These are phyloP conservation scores for Pestalotiopsis sp. DNA, from an alignment of 2,329 filamentous ascomycete species.

Conservation along the genomic window DNA sequence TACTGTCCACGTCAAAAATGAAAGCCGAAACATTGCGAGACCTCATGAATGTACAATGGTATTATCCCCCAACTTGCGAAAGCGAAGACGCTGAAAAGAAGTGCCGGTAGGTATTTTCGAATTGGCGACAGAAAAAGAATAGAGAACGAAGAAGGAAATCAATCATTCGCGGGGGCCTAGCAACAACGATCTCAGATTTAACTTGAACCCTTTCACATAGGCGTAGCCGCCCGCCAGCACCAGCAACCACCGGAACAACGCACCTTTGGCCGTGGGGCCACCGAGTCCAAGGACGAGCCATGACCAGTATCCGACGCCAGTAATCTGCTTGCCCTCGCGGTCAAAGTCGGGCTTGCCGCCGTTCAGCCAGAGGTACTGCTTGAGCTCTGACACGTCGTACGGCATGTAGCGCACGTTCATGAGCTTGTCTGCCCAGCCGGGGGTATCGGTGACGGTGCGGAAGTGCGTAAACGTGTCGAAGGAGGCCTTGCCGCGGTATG, in stretches of 20 bases:
- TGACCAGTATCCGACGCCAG: constrained; percentile 57
- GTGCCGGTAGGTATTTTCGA: not conserved
- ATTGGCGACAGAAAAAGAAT: not conserved
- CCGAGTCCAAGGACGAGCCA: constrained; percentile 55
- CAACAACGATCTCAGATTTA: constrained; percentile 1
- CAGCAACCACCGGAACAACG: constrained; percentile 54
- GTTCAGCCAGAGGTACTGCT: constrained; percentile 45
- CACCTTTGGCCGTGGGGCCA: constrained; percentile 49
- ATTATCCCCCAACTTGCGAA: not conserved
- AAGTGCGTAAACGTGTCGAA: constrained; percentile 60
- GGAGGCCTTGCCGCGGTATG: constrained; percentile 76
- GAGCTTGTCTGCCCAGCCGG: constrained; percentile 67
- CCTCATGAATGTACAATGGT: not conserved
- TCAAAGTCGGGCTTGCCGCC: constrained; percentile 61
- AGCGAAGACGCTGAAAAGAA: not conserved
- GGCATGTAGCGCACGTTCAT: constrained; percentile 71
- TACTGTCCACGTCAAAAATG: not conserved
- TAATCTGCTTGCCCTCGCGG: constrained; percentile 56
- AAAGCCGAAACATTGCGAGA: not conserved
- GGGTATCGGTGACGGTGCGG: constrained; percentile 61
- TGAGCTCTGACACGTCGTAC: constrained; percentile 51
- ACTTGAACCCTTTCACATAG: constrained; percentile 26
- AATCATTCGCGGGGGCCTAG: constrained; percentile 2
- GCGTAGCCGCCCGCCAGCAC: constrained; percentile 39
- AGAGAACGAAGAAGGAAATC: not conserved